Conservation (phyloP, 1,139 yeast genomes). For the Kodamaea derodonti region DNA sequence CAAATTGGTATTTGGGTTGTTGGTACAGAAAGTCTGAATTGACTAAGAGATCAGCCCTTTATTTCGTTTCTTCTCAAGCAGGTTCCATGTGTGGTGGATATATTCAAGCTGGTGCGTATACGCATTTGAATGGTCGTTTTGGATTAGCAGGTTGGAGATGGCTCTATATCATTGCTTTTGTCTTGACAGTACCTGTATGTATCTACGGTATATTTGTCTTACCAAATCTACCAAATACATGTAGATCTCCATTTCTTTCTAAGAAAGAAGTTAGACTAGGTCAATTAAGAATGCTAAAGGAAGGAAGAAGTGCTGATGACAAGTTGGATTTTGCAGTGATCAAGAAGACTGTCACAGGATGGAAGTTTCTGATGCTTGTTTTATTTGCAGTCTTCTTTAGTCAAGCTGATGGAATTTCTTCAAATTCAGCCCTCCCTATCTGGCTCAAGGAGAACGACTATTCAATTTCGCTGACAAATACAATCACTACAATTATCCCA, state of each 20-base stretch:
- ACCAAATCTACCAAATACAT: constrained; percentile 28
- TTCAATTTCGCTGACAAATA: constrained; percentile 15
- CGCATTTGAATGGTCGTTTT: constrained; percentile 13
- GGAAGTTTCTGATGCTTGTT: constrained; percentile 21
- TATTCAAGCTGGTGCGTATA: constrained; percentile 20
- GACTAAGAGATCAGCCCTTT: constrained; percentile 23
- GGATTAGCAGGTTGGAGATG: constrained; percentile 31
- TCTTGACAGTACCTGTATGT: constrained; percentile 23
- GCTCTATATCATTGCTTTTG: constrained; percentile 28
- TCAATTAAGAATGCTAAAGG: constrained; percentile 16
- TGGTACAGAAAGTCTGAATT: constrained; percentile 16
- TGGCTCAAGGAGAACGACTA: constrained; percentile 18
- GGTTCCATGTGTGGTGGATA: constrained; percentile 28
- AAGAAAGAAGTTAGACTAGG: constrained; percentile 27
- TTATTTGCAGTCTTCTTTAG: constrained; percentile 24
- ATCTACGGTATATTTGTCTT: constrained; percentile 21
- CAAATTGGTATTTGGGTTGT: constrained; percentile 21
- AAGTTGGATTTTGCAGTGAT: constrained; percentile 10
- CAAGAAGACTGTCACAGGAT: constrained; percentile 12
- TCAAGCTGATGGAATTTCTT: constrained; percentile 24
- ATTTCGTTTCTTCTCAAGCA: constrained; percentile 24
- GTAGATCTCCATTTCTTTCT: constrained; percentile 25
- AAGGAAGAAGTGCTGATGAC: constrained; percentile 11
- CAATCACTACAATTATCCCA: constrained; percentile 21
- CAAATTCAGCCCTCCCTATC: constrained; percentile 18